phyloP scores from a whole-genome alignment of 768 basidiomycete genomes.

The Agrocybe pediades region DNA sequence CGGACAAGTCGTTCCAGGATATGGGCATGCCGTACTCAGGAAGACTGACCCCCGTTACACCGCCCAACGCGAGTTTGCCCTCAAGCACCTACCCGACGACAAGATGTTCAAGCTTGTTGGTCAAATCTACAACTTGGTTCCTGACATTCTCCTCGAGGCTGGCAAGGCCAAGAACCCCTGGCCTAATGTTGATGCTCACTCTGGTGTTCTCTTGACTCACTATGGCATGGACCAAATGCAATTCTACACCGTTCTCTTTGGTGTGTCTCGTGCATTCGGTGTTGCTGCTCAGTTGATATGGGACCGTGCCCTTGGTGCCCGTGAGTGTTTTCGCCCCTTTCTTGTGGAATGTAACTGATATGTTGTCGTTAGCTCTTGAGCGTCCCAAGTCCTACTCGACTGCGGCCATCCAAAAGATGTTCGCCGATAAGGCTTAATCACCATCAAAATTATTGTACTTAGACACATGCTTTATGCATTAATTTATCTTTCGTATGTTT shows the following conservation, averaged over 20 bases:
- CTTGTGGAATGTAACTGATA: too few relatives aligned
- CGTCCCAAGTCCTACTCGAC: constrained; percentile 92
- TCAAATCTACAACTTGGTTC: constrained; percentile 86
- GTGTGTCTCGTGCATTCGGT: constrained; percentile 93
- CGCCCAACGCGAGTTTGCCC: constrained; percentile 87
- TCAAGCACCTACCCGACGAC: constrained; percentile 83
- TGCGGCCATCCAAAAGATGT: constrained; percentile 77
- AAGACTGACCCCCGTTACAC: constrained; percentile 94
- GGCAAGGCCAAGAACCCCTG: constrained; percentile 94
- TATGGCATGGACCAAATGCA: constrained; percentile 90
- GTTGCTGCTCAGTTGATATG: constrained; percentile 89
- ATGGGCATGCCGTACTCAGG: constrained; percentile 83
- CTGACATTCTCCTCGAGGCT: constrained; percentile 87
- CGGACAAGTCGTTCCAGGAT: constrained; percentile 94
- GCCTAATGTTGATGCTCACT: constrained; percentile 98
- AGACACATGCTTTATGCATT: not conserved
- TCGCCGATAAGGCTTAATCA: constrained; percentile 52
- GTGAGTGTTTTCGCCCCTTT: too few relatives aligned
- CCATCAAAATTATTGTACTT: not conserved
- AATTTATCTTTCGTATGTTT: not conserved
- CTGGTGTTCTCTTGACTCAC: constrained; percentile 83
- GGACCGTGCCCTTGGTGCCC: constrained; percentile 92
- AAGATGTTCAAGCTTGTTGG: constrained; percentile 94
- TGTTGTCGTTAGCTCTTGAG: constrained; percentile 82
- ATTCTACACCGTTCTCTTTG: constrained; percentile 97